Percentiles rank a stretch among this genome's conserved stretches.
These are phyloP conservation scores for Yamadazyma dendronema DNA, from an alignment of 1,139 yeast genomes.

Conservation along the genomic window DNA sequence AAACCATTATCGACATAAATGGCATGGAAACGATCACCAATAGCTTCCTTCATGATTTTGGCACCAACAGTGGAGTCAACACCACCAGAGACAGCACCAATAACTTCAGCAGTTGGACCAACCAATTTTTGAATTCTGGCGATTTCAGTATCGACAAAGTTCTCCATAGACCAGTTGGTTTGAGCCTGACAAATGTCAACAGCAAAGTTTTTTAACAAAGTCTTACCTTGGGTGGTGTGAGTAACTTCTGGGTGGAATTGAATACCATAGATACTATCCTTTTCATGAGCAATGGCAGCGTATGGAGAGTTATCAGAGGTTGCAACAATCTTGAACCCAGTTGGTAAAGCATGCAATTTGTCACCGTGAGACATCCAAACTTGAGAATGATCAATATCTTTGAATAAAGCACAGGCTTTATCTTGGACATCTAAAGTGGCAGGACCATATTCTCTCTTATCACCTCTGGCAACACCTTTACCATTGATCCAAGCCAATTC, in stretches of 20 bases:
- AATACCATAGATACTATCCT: conserved; percentile 80
- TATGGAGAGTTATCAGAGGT: conserved; percentile 91
- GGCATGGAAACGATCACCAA: conserved; percentile 98
- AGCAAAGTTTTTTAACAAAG: conserved; percentile 86
- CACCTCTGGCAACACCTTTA: conserved; percentile 93
- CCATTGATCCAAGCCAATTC: conserved; percentile 98
- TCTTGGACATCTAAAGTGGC: conserved; percentile 83
- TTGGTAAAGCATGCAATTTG: conserved; percentile 86
- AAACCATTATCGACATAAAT: conserved; percentile 97
- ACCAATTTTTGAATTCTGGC: conserved; percentile 85
- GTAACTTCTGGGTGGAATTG: conserved; percentile 99
- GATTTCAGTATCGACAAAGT: conserved; percentile 94
- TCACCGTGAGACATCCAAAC: conserved; percentile 99
- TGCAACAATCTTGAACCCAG: conserved; percentile 86
- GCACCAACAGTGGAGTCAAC: conserved; percentile 99
- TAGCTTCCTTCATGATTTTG: conserved; percentile 95
- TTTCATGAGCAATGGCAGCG: conserved; percentile 85
- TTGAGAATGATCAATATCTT: conserved; percentile 85
- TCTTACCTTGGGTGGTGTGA: conserved; percentile 90
- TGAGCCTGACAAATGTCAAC: conserved; percentile 81
- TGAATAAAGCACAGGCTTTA: conserved; percentile 65
- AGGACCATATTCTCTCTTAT: conserved; percentile 97
- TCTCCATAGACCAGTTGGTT: conserved; percentile 97
- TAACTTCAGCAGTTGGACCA: conserved; percentile 97
- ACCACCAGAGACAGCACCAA: conserved; percentile 99